These are phyloP conservation scores for Acanthamoeba castellanii DNA, from an alignment of 208 protist species.

Conservation along the genomic window DNA sequence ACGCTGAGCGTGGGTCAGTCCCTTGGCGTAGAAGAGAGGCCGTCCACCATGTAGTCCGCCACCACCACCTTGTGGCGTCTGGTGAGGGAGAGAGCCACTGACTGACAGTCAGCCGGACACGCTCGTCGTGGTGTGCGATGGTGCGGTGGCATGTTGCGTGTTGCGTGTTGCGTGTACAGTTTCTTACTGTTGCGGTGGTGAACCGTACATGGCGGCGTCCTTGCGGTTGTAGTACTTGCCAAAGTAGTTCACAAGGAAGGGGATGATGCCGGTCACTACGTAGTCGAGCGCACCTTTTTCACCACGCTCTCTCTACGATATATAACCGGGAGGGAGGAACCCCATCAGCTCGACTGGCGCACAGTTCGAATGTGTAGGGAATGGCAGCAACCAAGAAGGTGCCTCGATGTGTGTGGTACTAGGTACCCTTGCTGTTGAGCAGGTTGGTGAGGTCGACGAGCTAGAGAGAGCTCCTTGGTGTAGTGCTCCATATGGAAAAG, in stretches of 20 bases:
- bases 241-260: constrained; percentile 50
- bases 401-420: neutral
- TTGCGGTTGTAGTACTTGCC: constrained; percentile 28
- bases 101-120: neutral
- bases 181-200: neutral
- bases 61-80: constrained; percentile 37
- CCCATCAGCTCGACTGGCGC: neutral
- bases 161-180: no score
- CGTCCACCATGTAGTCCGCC: constrained; percentile 44
- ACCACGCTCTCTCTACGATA: neutral
- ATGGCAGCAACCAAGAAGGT: neutral
- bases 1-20: neutral
- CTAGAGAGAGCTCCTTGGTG: constrained; percentile 14
- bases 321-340: neutral
- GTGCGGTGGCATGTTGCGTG: no score
- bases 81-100: neutral
- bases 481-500: constrained; percentile 47
- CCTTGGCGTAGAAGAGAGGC: constrained; percentile 64
- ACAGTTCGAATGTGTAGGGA: neutral
- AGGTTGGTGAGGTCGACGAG: neutral
- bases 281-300: constrained; percentile 14
- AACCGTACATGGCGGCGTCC: constrained; percentile 15
- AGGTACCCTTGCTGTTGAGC: constrained; percentile 20
- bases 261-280: neutral
- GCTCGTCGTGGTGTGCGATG: no score